A percentile compares a stretch with the other conserved stretches of the same genome.
phyloP scores from a whole-genome alignment of 495 filamentous ascomycete species.

The Chaetomium fimeti region DNA sequence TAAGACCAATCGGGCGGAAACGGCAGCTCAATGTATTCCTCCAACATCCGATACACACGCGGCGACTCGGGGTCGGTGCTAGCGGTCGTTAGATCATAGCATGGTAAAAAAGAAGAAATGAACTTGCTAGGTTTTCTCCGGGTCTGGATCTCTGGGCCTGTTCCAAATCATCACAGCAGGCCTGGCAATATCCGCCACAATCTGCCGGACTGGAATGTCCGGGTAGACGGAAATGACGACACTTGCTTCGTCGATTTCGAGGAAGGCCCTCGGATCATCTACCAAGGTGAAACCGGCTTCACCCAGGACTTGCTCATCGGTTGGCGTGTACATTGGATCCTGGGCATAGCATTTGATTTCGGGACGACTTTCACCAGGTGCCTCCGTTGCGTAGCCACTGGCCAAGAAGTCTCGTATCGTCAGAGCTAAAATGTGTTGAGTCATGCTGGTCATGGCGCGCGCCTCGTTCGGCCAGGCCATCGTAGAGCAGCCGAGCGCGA shows the following conservation, averaged over 20 bases:
- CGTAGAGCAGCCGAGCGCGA: constrained; percentile 4
- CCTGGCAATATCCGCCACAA: constrained; percentile 37
- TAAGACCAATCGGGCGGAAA: not conserved
- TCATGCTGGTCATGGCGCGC: not conserved
- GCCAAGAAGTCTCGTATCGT: not conserved
- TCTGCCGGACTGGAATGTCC: constrained; percentile 34
- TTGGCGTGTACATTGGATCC: constrained; percentile 1
- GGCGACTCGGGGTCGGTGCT: constrained; percentile 3
- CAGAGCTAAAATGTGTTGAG: constrained; percentile 5
- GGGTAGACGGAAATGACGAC: constrained; percentile 33
- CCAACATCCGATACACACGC: constrained; percentile 5
- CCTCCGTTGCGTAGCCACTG: not conserved
- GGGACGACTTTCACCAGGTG: not conserved
- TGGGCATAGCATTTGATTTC: constrained; percentile 15
- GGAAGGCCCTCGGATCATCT: constrained; percentile 35
- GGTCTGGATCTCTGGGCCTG: not conserved
- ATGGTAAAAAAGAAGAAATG: not conserved
- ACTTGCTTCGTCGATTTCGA: constrained; percentile 31
- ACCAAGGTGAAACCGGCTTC: constrained; percentile 24
- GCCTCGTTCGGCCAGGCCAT: not conserved
- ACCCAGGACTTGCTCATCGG: not conserved
- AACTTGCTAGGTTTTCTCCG: not conserved
- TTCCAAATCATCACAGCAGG: constrained; percentile 37
- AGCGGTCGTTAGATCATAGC: not conserved
- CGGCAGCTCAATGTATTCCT: constrained; percentile 11